Evolutionary conservation across 768 basidiomycete species (phyloP), one percentile per base, ranked within the genome.

Genomic region (Leccinum boreale): DNA sequence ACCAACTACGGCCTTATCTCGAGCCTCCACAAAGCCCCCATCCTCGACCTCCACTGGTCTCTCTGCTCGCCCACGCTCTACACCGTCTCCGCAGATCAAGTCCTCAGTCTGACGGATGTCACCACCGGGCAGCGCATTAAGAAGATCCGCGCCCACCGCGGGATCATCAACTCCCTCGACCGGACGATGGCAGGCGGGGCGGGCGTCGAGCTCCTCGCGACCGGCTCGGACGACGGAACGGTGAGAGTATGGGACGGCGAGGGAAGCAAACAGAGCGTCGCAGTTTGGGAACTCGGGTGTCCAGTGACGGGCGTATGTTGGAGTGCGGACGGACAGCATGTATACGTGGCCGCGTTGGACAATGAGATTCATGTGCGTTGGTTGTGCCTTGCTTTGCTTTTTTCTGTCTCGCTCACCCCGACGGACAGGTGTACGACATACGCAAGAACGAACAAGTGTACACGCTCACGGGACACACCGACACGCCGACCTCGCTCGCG

Each of bases 191-290:
- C 90, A 2, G 84, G 85, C 24, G 94, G 92, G 2, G 81, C 89
- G 2, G 95, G 94, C 6, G 78, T 83, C 24, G 96, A 98, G 66
- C 81, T 99, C 21, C 68, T 98, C 8, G 88, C 85, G 5, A 94
- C 91, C 2, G 96, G 88, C 15, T 88, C 89, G 19, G 97, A 98
- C 69, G 97, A 99, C 66, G 93, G 94, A 3, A 87, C 87, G 0
- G 92, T 98, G 17, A 83, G 90, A 54, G 78, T 98, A 4, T 99
- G 94, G 94, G 92, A 95, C 60, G 92, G 90, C 15, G 91, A 92
- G 5, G 84, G 81, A 6, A 64, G 67, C 5, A 96, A 93, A 72
- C 76, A 84, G 2, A 79, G 89, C 17, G 85, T 97, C 15, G 86
- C 87, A 11, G 85, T 87, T 49, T 90, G 94, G 62, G 89, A 93